Conservation (phyloP, 148 eudicot species). For the Vaccinium macrocarpon region DNA sequence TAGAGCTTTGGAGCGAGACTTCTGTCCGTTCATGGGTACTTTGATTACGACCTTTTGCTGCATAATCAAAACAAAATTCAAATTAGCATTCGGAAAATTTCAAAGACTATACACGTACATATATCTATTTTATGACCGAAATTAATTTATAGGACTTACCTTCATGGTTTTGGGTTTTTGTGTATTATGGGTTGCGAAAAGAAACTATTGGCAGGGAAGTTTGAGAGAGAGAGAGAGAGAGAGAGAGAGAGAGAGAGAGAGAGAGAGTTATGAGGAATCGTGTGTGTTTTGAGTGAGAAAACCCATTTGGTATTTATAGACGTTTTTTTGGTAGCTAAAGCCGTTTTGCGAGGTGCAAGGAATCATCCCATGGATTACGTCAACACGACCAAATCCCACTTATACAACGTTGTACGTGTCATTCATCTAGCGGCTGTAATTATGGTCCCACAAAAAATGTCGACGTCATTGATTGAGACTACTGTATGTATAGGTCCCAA, state of each 20-base stretch:
- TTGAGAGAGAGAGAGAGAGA: neutral
- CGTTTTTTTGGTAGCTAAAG: neutral
- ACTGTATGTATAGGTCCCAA: no score
- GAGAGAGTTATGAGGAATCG: neutral
- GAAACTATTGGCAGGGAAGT: neutral
- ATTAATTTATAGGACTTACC: neutral
- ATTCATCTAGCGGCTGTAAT: neutral
- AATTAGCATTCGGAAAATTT: neutral
- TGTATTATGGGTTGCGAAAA: neutral
- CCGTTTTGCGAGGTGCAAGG: neutral
- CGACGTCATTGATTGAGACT: no score
- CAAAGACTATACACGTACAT: neutral
- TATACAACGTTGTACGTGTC: neutral
- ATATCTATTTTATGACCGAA: neutral
- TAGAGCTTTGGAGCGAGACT: neutral
- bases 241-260: neutral
- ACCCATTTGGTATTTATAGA: neutral
- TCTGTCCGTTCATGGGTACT: neutral
- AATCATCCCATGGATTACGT: neutral
- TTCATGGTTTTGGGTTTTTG: neutral
- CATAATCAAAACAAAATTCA: neutral
- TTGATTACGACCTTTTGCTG: constrained; percentile 9
- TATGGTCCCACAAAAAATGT: no score
- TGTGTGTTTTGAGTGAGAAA: neutral
- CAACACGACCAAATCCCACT: neutral